Percentiles rank a stretch among this genome's conserved stretches.
phyloP scores from a whole-genome alignment of 1,284 basidiomycete genomes.

The Pterula multifida region DNA sequence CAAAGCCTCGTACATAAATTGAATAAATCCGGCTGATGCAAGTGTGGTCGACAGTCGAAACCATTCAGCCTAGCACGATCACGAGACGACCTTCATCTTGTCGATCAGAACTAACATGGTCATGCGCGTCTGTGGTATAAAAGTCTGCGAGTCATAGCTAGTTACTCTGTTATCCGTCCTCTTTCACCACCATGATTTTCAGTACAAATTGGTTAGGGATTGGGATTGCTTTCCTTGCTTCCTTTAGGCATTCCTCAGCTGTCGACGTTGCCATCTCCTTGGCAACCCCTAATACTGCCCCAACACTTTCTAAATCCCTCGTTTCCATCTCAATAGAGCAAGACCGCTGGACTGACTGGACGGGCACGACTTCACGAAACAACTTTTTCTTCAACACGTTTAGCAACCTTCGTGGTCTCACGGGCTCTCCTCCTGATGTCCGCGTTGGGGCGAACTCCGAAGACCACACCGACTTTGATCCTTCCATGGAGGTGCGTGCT shows the following conservation, averaged over 20 bases:
- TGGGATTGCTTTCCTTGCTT: not conserved
- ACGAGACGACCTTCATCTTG: not conserved
- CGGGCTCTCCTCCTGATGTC: constrained; percentile 43
- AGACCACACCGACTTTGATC: constrained; percentile 45
- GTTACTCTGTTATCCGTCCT: not conserved
- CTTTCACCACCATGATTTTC: not conserved
- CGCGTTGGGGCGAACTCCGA: constrained; percentile 25
- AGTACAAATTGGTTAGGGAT: not conserved
- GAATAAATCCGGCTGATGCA: too few species aligned
- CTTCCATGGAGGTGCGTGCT: constrained; percentile 24
- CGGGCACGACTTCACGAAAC: constrained; percentile 35
- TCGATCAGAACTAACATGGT: not conserved
- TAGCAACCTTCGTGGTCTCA: constrained; percentile 39
- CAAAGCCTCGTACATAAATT: too few species aligned
- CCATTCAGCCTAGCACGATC: too few species aligned
- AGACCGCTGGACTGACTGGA: constrained; percentile 57
- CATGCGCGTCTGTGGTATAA: not conserved
- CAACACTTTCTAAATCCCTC: constrained; percentile 28
- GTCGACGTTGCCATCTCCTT: constrained; percentile 9
- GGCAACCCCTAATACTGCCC: constrained; percentile 14
- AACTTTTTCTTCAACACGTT: constrained; percentile 46
- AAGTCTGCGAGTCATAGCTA: too few species aligned
- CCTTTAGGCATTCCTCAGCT: not conserved
- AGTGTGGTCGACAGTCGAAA: too few species aligned
- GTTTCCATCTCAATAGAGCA: constrained; percentile 60